Percentiles rank a stretch among this genome's conserved stretches.
These are phyloP conservation scores for Durotheca rogersii DNA, from an alignment of 495 filamentous ascomycete species.

Conservation along the genomic window DNA sequence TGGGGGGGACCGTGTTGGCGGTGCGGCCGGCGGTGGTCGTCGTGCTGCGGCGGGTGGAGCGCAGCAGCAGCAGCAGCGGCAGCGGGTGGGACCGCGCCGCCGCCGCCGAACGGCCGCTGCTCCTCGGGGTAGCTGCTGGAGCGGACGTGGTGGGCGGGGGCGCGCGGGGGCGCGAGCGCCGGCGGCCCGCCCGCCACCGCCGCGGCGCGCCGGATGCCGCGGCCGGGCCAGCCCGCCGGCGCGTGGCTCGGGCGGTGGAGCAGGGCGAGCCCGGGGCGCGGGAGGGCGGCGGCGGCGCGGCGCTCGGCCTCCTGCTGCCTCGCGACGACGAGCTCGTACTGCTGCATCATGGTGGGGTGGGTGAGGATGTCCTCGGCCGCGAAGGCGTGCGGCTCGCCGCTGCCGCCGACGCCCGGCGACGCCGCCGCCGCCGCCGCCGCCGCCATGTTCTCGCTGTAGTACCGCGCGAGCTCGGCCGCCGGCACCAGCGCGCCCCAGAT, in stretches of 20 bases:
- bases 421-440: conserved; percentile 21
- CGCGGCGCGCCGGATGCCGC: conserved; percentile 30
- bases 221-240: conserved; percentile 19
- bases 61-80: too few relatives aligned
- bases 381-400: conserved; percentile 25
- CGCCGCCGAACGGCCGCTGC: too few relatives aligned
- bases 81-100: too few relatives aligned
- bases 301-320: conserved; percentile 43
- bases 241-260: conserved; percentile 16
- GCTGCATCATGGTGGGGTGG: conserved; percentile 49
- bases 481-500: conserved; percentile 51
- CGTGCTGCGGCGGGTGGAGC: too few relatives aligned
- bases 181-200: too few relatives aligned
- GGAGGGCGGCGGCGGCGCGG: too few relatives aligned
- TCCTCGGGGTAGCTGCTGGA: conserved; percentile 7
- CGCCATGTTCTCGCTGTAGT: conserved; percentile 44
- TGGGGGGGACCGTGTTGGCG: too few relatives aligned
- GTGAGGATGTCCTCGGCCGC: conserved; percentile 51
- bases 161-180: too few relatives aligned
- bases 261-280: conserved; percentile 18
- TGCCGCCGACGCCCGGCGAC: too few relatives aligned
- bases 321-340: conserved; percentile 48
- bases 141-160: conserved; percentile 8
- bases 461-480: conserved; percentile 45
- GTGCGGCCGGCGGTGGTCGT: too few relatives aligned